Conservation (phyloP, 768 basidiomycete species). For the Hericium rajendrae region DNA sequence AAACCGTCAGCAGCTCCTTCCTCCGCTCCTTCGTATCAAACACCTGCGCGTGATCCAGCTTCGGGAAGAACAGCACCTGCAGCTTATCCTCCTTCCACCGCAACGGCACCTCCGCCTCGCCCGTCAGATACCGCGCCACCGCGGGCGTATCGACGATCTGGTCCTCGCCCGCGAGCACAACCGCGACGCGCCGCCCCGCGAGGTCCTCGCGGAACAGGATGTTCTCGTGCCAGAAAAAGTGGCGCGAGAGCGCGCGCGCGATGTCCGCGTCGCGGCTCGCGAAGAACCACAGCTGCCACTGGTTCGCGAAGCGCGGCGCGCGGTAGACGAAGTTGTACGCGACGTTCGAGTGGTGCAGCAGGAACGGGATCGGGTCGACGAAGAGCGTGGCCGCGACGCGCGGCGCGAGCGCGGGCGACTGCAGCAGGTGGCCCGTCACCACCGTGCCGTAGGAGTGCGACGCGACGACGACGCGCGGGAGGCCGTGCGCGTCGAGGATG, state of each 20-base stretch:
- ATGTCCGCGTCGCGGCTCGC: conserved; percentile 55
- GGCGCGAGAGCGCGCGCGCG: conserved; percentile 44
- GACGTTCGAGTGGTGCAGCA: conserved; percentile 53
- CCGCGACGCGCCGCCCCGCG: conserved; percentile 19
- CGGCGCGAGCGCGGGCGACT: conserved; percentile 12
- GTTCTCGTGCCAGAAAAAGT: conserved; percentile 62
- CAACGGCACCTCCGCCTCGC: conserved; percentile 13
- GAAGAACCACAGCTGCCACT: conserved; percentile 66
- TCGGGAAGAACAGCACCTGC: conserved; percentile 30
- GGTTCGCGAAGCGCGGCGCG: conserved; percentile 35
- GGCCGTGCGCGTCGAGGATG: conserved; percentile 35
- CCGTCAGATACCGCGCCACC: conserved; percentile 33
- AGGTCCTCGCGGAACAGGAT: conserved; percentile 54
- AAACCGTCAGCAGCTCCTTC: conserved; percentile 21
- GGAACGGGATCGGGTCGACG: conserved; percentile 56
- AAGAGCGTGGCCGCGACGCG: conserved; percentile 38
- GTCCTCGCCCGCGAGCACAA: conserved; percentile 31
- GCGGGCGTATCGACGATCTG: conserved; percentile 32
- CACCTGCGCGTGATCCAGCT: conserved; percentile 33
- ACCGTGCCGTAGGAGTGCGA: conserved; percentile 60
- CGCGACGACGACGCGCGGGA: conserved; percentile 33
- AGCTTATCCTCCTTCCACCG: conserved; percentile 23
- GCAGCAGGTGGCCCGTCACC: conserved; percentile 44
- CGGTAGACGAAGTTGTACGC: conserved; percentile 63
- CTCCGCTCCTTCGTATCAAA: conserved; percentile 24